These are phyloP conservation scores for Bipolaris victoriae DNA, from an alignment of 2,329 filamentous ascomycete species.

Conservation along the genomic window DNA sequence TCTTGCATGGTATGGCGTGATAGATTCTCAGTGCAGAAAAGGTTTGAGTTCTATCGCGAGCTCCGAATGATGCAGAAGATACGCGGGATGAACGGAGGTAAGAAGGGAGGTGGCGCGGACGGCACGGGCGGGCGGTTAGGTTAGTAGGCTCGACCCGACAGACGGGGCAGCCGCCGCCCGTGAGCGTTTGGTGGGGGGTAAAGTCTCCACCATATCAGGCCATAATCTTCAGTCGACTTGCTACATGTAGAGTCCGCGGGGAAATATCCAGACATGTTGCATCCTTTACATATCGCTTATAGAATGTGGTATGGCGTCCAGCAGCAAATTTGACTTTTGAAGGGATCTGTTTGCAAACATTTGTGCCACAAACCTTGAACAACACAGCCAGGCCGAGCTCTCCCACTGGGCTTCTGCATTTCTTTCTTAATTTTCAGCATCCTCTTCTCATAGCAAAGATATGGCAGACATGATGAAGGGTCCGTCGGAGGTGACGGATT, in stretches of 20 bases:
- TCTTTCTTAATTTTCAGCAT: neutral
- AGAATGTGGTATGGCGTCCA: neutral
- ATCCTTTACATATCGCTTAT: neutral
- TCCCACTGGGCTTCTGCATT: neutral
- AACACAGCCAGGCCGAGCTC: neutral
- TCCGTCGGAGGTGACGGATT: neutral
- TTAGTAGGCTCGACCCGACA: neutral
- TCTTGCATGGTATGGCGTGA: neutral
- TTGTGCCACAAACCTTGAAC: neutral
- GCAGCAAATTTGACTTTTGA: neutral
- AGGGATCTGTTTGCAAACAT: neutral
- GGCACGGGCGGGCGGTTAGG: neutral
- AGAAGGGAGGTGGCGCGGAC: neutral
- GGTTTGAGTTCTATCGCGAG: neutral
- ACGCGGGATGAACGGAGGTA: neutral
- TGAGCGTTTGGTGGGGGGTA: no score
- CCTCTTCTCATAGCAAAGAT: neutral
- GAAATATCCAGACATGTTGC: neutral
- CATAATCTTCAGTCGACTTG: neutral
- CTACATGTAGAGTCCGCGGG: neutral
- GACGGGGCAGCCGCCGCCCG: neutral
- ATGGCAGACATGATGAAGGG: constrained; percentile 5
- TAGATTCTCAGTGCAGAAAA: neutral
- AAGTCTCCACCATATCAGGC: neutral
- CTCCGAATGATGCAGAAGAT: neutral